A percentile compares a stretch with the other conserved stretches of the same genome.
phyloP scores from a whole-genome alignment of 78 protist genomes.

The Mantamonas sphyraenae region DNA sequence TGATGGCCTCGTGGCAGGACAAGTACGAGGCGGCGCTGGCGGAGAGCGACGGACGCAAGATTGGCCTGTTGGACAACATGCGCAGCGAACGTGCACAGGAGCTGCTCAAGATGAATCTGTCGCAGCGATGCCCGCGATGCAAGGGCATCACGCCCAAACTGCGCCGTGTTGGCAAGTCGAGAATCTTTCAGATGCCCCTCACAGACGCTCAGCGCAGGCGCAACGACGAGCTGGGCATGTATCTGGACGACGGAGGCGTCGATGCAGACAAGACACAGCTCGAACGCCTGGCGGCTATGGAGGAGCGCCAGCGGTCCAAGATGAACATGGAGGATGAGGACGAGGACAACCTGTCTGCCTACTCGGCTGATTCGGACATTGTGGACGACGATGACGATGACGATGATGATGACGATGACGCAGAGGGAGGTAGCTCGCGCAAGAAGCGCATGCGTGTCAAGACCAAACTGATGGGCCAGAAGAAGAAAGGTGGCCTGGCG shows the following conservation, averaged over 20 bases:
- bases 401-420: constrained; percentile 9
- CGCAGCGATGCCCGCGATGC: neutral
- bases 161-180: neutral
- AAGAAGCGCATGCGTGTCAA: neutral
- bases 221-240: neutral
- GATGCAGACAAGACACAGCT: neutral
- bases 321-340: neutral
- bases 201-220: neutral
- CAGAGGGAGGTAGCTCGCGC: neutral
- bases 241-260: neutral
- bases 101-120: neutral
- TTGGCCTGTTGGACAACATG: too few relatives aligned
- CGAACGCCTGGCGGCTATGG: neutral
- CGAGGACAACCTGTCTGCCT: neutral
- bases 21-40: too few relatives aligned
- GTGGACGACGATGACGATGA: constrained; percentile 14
- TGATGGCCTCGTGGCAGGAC: too few relatives aligned
- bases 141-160: neutral
- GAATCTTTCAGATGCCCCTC: neutral
- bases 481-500: neutral
- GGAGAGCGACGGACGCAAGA: too few relatives aligned
- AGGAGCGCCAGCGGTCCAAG: too few relatives aligned
- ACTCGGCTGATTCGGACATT: neutral
- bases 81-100: neutral
- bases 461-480: neutral